phyloP scores from a whole-genome alignment of 2,329 filamentous ascomycete genomes.

The Botrytis paeoniae region DNA sequence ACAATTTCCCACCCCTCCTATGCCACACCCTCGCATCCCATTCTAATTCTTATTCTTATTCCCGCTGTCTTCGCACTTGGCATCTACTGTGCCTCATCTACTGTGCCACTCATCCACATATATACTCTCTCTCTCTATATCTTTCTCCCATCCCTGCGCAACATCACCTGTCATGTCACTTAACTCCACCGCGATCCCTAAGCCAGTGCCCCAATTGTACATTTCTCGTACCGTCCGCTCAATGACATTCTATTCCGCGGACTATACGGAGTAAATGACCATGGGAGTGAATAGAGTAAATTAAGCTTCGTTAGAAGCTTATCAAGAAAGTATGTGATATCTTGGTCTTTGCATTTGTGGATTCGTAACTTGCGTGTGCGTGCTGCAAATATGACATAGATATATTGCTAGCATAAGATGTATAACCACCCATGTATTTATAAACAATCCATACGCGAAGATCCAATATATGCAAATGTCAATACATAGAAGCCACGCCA shows the following conservation, averaged over 20 bases:
- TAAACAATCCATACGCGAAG: background rate
- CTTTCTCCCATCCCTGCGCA: background rate
- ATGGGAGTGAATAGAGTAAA: background rate
- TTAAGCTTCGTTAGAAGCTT: background rate
- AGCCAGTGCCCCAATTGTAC: background rate
- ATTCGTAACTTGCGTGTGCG: background rate
- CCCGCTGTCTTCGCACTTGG: background rate
- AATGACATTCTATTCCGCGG: background rate
- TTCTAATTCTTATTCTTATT: background rate
- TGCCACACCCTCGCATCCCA: background rate
- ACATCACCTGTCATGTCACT: background rate
- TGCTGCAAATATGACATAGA: background rate
- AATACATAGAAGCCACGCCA: background rate
- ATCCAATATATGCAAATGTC: background rate
- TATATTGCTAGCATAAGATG: background rate
- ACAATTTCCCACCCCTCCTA: background rate
- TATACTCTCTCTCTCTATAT: background rate
- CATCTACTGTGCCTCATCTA: background rate
- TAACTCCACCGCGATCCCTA: background rate
- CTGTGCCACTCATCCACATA: background rate
- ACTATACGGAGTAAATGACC: background rate
- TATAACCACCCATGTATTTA: background rate
- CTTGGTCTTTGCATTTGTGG: background rate
- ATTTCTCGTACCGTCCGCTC: background rate
- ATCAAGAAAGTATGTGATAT: background rate